phyloP scores from a whole-genome alignment of 2,329 filamentous ascomycete species.

The Penicillium freii region DNA sequence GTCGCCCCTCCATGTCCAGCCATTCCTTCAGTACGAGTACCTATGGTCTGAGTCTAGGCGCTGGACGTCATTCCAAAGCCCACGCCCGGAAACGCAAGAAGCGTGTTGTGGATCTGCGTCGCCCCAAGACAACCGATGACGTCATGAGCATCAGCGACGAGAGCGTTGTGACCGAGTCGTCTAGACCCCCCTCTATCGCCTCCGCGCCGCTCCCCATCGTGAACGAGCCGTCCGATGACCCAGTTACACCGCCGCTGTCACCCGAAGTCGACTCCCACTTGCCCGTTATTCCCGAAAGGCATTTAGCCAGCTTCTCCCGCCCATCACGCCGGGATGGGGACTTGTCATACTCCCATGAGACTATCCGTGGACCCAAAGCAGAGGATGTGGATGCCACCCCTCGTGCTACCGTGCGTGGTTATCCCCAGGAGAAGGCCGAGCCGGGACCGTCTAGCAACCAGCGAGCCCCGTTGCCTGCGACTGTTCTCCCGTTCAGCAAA shows the following conservation, averaged over 20 bases:
- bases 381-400: constrained; percentile 37
- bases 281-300: constrained; percentile 36
- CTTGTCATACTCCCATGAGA: constrained; percentile 27
- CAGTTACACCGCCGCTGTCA: constrained; percentile 52
- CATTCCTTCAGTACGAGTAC: constrained; percentile 40
- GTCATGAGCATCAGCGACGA: constrained; percentile 45
- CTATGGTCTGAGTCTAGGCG: constrained; percentile 41
- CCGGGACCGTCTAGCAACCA: constrained; percentile 23
- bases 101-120: constrained; percentile 49
- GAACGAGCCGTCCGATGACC: constrained; percentile 59
- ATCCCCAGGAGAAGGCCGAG: constrained; percentile 29
- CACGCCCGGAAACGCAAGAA: constrained; percentile 48
- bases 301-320: constrained; percentile 31
- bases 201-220: constrained; percentile 57
- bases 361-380: constrained; percentile 18
- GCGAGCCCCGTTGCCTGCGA: constrained; percentile 32
- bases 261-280: constrained; percentile 40
- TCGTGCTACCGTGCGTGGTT: constrained; percentile 28
- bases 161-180: constrained; percentile 41
- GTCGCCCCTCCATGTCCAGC: constrained; percentile 48
- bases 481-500: constrained; percentile 37
- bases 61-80: constrained; percentile 45
- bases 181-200: constrained; percentile 48
- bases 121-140: constrained; percentile 43
- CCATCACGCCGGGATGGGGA: constrained; percentile 26